These are phyloP conservation scores for Plantago ovata DNA, from an alignment of 257 asterid genomes.

Conservation along the genomic window DNA sequence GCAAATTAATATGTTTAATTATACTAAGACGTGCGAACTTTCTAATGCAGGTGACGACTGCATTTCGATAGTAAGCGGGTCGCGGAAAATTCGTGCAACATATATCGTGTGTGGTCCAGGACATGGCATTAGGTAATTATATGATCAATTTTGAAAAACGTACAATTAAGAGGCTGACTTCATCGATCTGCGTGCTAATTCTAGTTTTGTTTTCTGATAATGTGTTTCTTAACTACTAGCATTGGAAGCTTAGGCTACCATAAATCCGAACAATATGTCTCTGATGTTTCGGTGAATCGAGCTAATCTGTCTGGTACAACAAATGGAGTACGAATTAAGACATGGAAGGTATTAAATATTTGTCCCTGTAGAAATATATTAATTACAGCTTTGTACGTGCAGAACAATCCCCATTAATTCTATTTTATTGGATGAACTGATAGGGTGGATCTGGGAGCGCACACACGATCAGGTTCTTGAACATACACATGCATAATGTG, in stretches of 20 bases:
- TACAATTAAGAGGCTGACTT: background rate
- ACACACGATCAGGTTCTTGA: conserved; percentile 63
- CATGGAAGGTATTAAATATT: conserved; percentile 83
- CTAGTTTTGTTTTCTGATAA: background rate
- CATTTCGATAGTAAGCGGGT: conserved; percentile 66
- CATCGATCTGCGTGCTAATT: background rate
- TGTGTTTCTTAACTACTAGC: conserved; percentile 20
- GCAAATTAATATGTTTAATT: too few relatives aligned
- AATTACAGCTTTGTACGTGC: too few relatives aligned
- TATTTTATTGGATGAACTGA: background rate
- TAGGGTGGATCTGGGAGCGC: conserved; percentile 94
- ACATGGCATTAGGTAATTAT: conserved; percentile 92
- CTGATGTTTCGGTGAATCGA: conserved; percentile 53
- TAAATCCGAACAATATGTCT: conserved; percentile 57
- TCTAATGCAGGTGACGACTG: conserved; percentile 93
- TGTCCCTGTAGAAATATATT: too few relatives aligned
- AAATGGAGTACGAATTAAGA: conserved; percentile 86
- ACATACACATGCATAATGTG: conserved; percentile 57
- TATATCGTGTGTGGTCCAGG: conserved; percentile 83
- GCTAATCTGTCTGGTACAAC: conserved; percentile 64
- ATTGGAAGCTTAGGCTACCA: conserved; percentile 77
- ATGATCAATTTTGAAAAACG: background rate
- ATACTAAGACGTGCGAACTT: too few relatives aligned
- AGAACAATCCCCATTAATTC: too few relatives aligned
- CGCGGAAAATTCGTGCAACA: conserved; percentile 37